Conservation (phyloP, 164 flowering plant genomes). For the Litsea cubeba region DNA sequence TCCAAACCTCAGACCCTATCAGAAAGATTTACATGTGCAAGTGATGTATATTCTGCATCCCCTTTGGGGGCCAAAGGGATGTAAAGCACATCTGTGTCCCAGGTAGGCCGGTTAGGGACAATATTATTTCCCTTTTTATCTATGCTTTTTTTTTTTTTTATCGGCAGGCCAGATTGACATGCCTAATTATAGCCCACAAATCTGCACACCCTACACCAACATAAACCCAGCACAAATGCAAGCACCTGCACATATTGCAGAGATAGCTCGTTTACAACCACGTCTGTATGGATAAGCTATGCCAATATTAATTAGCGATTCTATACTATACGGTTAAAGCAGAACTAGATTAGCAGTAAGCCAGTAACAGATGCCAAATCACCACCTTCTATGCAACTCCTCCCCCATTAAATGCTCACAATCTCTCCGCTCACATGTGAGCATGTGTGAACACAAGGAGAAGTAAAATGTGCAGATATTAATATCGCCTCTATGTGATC, state of each 20-base stretch:
- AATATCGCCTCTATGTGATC: not conserved
- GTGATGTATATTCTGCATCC: too few species aligned
- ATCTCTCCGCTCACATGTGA: not conserved
- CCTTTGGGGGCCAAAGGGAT: too few species aligned
- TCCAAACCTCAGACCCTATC: too few species aligned
- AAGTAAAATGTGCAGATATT: not conserved
- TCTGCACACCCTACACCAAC: not conserved
- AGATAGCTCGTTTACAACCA: not conserved
- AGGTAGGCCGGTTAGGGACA: too few species aligned
- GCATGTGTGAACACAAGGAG: not conserved
- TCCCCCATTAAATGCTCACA: not conserved
- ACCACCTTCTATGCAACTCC: not conserved
- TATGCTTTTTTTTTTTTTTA: too few species aligned
- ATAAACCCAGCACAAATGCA: not conserved
- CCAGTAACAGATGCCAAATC: not conserved
- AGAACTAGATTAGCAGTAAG: not conserved
- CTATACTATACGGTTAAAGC: not conserved
- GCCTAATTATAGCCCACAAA: too few species aligned
- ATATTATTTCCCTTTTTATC: too few species aligned
- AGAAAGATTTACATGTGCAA: too few species aligned
- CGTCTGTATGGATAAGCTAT: not conserved
- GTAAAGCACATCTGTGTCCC: too few species aligned
- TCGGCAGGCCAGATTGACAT: too few species aligned
- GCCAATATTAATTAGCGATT: not conserved
- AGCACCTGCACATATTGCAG: not conserved